phyloP scores from a whole-genome alignment of 2,329 filamentous ascomycete species.

The Cordyceps cicadae region DNA sequence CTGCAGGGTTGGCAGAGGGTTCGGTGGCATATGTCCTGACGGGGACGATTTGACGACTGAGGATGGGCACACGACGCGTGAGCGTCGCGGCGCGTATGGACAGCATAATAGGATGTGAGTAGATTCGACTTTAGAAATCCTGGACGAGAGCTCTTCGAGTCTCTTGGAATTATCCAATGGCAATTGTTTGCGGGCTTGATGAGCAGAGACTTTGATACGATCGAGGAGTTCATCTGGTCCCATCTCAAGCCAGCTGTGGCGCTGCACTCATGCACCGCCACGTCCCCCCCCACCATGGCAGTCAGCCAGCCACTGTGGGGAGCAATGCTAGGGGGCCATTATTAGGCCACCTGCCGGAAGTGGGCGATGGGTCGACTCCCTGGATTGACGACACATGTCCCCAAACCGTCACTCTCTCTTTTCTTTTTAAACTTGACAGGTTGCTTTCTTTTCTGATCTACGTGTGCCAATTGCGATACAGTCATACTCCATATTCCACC shows the following conservation, averaged over 20 bases:
- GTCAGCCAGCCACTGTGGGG: slow-evolving; percentile 2
- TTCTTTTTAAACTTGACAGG: neutral
- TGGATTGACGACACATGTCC: slow-evolving; percentile 18
- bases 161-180: neutral
- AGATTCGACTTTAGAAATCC: too few relatives aligned
- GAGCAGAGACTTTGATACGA: neutral
- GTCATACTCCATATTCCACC: slow-evolving; percentile 2
- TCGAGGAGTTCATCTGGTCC: neutral
- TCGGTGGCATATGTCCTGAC: slow-evolving; percentile 8
- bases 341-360: slow-evolving; percentile 4
- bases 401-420: neutral
- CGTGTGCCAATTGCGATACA: neutral
- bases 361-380: neutral
- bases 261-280: neutral
- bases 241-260: neutral
- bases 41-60: neutral
- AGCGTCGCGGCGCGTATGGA: neutral
- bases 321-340: slow-evolving; percentile 6
- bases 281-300: neutral
- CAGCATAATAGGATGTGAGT: neutral
- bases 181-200: neutral
- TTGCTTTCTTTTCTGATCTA: neutral
- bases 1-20: slow-evolving; percentile 10
- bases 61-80: neutral
- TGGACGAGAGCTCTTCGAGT: too few relatives aligned